phyloP scores from a whole-genome alignment of 768 basidiomycete genomes.

The Pisolithus sp. region DNA sequence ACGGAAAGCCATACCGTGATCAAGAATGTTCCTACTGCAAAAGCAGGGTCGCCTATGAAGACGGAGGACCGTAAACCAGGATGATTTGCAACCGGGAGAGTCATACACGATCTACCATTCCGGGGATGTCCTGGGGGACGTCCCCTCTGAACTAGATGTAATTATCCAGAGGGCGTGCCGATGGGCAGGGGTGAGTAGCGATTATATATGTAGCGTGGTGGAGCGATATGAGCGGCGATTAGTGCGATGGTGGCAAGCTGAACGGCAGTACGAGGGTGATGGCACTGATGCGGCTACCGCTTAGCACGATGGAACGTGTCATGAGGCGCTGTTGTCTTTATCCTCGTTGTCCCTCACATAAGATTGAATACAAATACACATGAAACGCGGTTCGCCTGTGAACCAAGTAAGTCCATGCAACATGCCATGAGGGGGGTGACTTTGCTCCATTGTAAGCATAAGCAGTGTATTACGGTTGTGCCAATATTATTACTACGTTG shows the following conservation, averaged over 20 bases:
- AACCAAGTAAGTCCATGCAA: no score
- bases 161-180: conserved; percentile 47
- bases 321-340: no score
- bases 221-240: conserved; percentile 65
- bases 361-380: no score
- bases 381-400: no score
- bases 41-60: conserved; percentile 8
- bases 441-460: neutral
- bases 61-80: conserved; percentile 4
- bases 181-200: conserved; percentile 50
- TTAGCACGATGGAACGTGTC: no score
- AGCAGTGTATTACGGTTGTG: neutral
- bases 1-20: neutral
- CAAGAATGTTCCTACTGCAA: neutral
- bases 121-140: conserved; percentile 58
- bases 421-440: neutral
- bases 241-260: conserved; percentile 39
- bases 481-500: conserved; percentile 4
- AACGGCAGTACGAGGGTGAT: conserved; percentile 16
- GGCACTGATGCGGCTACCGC: neutral
- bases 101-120: conserved; percentile 57
- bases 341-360: no score
- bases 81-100: conserved; percentile 47
- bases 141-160: conserved; percentile 44
- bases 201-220: conserved; percentile 49